phyloP scores from a whole-genome alignment of 164 flowering plant species.

The Sextonia rubra region DNA sequence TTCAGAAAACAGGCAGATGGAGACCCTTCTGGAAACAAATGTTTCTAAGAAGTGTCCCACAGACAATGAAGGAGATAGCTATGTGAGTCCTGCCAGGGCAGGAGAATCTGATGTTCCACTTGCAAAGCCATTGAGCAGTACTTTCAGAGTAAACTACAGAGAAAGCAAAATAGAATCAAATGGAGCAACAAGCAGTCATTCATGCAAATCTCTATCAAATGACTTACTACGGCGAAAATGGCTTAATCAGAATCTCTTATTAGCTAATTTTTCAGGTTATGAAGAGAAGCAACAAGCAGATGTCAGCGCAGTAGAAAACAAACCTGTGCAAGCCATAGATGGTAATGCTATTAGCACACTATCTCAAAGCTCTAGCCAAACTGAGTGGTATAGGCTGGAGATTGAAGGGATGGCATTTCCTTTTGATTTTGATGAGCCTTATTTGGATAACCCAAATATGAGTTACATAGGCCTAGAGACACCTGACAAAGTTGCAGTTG shows the following conservation, averaged over 20 bases:
- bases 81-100: background rate
- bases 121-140: background rate
- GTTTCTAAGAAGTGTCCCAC: background rate
- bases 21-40: background rate
- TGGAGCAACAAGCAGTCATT: background rate
- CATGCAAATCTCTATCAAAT: background rate
- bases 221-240: background rate
- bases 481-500: background rate
- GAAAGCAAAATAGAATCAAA: background rate
- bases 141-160: background rate
- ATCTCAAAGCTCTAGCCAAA: background rate
- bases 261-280: background rate
- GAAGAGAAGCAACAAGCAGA: conserved; percentile 1
- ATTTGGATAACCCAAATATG: background rate
- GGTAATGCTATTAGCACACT: conserved; percentile 7
- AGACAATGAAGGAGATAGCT: background rate
- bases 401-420: background rate
- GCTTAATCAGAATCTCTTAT: background rate
- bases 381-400: background rate
- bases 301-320: conserved; percentile 1
- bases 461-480: background rate
- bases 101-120: conserved; percentile 3
- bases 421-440: conserved; percentile 3
- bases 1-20: background rate
- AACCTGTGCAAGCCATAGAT: background rate